phyloP scores from a whole-genome alignment of 2,329 filamentous ascomycete species.

The Fusarium neocosmosporiellum region DNA sequence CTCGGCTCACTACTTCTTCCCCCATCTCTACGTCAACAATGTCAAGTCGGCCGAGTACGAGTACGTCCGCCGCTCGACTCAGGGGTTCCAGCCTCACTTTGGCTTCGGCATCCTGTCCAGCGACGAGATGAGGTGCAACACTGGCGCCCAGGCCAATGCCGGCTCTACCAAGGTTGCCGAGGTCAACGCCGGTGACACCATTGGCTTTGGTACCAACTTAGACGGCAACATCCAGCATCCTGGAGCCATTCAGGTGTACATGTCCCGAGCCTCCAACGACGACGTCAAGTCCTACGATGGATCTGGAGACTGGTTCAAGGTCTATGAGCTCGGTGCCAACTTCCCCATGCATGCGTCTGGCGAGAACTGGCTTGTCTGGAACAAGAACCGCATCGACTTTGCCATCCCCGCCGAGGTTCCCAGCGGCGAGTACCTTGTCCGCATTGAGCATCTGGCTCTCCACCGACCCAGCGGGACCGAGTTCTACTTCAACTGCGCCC shows the following conservation, averaged over 20 bases:
- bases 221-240: slow-evolving; percentile 3
- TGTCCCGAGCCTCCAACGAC: slow-evolving; percentile 5
- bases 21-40: background rate
- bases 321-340: slow-evolving; percentile 10
- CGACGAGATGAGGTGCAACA: slow-evolving; percentile 13
- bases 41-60: background rate
- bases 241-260: slow-evolving; percentile 10
- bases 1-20: background rate
- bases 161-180: background rate
- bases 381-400: slow-evolving; percentile 12
- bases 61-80: background rate
- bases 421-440: slow-evolving; percentile 10
- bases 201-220: background rate
- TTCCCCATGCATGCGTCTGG: slow-evolving; percentile 3
- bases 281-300: slow-evolving; percentile 10
- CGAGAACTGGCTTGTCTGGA: slow-evolving; percentile 4
- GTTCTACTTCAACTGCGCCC: slow-evolving; percentile 18
- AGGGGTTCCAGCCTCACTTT: slow-evolving; percentile 6
- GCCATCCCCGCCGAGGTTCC: slow-evolving; percentile 2
- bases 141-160: slow-evolving; percentile 4
- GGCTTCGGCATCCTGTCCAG: slow-evolving; percentile 7
- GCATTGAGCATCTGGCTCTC: slow-evolving; percentile 11
- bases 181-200: background rate
- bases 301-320: slow-evolving; percentile 15
- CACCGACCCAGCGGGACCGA: slow-evolving; percentile 5